Evolutionary conservation across 306 rosid species (phyloP).

Genomic region (Cercis canadensis): DNA sequence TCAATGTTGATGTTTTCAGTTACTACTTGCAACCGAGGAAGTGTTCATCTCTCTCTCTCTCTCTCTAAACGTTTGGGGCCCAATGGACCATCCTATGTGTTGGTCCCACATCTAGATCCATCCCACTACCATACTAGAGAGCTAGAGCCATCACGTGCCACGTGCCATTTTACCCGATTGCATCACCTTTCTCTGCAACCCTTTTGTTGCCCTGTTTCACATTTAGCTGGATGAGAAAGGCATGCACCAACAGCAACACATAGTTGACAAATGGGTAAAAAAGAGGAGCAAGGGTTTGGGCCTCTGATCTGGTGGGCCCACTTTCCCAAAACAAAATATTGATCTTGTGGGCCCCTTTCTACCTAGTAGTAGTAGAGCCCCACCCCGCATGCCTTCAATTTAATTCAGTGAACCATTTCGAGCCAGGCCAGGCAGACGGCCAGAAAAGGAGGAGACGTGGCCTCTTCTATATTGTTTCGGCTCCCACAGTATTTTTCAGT

Average conservation of each 20-base stretch:
- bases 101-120: constrained; percentile 46
- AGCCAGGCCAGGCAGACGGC: not conserved
- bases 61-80: too few relatives aligned
- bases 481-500: not conserved
- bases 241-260: too few relatives aligned
- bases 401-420: not conserved
- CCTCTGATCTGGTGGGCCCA: constrained; percentile 16
- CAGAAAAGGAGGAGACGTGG: constrained; percentile 24
- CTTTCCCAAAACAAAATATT: not conserved
- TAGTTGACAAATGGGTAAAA: too few relatives aligned
- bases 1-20: constrained; percentile 38
- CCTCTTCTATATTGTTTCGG: not conserved
- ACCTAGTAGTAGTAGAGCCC: not conserved
- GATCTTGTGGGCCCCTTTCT: constrained; percentile 43
- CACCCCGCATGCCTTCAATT: constrained; percentile 43
- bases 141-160: constrained; percentile 24
- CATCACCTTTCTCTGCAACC: constrained; percentile 41
- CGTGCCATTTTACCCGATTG: constrained; percentile 38
- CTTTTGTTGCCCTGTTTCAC: constrained; percentile 26
- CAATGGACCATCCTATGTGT: constrained; percentile 22
- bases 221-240: too few relatives aligned
- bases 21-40: constrained; percentile 8
- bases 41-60: constrained; percentile 21
- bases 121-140: constrained; percentile 5
- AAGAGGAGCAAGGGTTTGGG: too few relatives aligned